phyloP scores from a whole-genome alignment of 2,329 filamentous ascomycete species.

The Davidsoniella eucalypti region DNA sequence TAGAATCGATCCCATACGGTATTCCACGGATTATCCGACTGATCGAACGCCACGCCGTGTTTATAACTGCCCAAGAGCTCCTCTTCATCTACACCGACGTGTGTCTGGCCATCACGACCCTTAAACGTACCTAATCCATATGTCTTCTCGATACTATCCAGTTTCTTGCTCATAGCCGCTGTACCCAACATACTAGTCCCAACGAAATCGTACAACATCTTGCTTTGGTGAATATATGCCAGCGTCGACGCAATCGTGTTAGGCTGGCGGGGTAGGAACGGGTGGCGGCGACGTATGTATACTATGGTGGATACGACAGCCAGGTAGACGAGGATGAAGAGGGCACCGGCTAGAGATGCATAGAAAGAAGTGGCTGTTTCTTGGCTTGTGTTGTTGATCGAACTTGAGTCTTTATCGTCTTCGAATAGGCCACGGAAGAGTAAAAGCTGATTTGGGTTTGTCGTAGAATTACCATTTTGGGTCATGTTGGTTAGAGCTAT shows the following conservation, averaged over 20 bases:
- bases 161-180: slow-evolving; percentile 41
- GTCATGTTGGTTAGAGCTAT: slow-evolving; percentile 41
- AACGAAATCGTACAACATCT: slow-evolving; percentile 64
- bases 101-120: slow-evolving; percentile 54
- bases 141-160: slow-evolving; percentile 44
- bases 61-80: slow-evolving; percentile 49
- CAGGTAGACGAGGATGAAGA: slow-evolving; percentile 51
- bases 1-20: slow-evolving; percentile 24
- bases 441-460: background rate
- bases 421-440: background rate
- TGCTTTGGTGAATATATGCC: slow-evolving; percentile 63
- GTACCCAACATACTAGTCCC: slow-evolving; percentile 48
- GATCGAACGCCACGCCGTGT: slow-evolving; percentile 38
- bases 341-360: slow-evolving; percentile 43
- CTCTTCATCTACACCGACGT: slow-evolving; percentile 66
- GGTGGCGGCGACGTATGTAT: slow-evolving; percentile 44
- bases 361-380: slow-evolving; percentile 50
- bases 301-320: slow-evolving; percentile 40
- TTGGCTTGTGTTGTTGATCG: slow-evolving; percentile 31
- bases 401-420: slow-evolving; percentile 12
- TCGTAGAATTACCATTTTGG: background rate
- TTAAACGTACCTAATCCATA: slow-evolving; percentile 67
- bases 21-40: slow-evolving; percentile 36
- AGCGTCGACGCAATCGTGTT: slow-evolving; percentile 63
- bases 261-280: slow-evolving; percentile 62